Evolutionary conservation across 306 rosid species (phyloP), one percentile per base, ranked within the genome.

Genomic region (Alnus rubra): DNA sequence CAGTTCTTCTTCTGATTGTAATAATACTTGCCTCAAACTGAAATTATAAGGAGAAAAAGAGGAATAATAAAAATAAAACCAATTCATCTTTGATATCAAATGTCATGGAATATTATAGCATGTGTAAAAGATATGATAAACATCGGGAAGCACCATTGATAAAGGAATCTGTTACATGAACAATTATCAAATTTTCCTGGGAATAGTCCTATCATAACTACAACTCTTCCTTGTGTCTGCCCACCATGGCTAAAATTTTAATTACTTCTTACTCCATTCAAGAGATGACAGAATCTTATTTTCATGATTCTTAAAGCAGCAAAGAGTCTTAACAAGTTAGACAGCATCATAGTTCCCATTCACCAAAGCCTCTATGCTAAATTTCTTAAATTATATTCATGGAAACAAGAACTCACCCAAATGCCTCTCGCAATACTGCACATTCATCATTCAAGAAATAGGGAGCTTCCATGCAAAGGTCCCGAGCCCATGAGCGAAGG

Each of bases 1-100:
- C 37, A 86, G 69, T 69, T 86, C 87, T 12, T 71, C 81, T 55
- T 82, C 89, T 58, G 89, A 68, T 74, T 74, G 87, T 31, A 82
- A 49, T 30, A 86, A 5, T 10, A 80, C 89, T 52, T 80, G 74
- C 80, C 78, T 52, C 48, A 86, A 77, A 58, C 89, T 80, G 48
- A 63, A 79, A 69, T 70, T 58, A 4, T 3, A 56, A 49, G 39
- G 39, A 9, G n/a, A 18, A 71, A 31, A 33, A 39, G 44, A 51
- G 58, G 67, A 51, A 15, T 16, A n/a, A 18, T 50, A 35, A 30
- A n/a, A 31, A 47, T 39, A 23, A 39, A 52, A 70, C 15, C 35
- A 35, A 5, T 67, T 50, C 9, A 69, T 19, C 65, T 59, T 59
- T 9, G 12, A 59, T 59, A 19, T 59, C 15, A 59, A 3, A 28